Conservation (phyloP, 129 eudicot species). For the Gnaphalium uliginosum region DNA sequence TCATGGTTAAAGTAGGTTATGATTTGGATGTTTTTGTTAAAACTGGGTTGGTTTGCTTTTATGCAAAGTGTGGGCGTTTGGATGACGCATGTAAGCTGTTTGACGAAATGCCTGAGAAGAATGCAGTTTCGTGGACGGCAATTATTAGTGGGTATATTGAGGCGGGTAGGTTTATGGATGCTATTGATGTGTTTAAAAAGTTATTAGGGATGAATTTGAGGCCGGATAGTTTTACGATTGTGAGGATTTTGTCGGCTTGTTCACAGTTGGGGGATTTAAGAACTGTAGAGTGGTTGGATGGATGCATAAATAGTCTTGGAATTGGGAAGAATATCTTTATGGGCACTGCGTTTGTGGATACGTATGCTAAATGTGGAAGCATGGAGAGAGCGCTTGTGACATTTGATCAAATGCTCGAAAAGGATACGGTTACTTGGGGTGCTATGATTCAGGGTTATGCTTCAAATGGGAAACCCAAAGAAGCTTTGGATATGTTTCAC, state of each 20-base stretch:
- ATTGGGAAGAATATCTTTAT: conserved; percentile 62
- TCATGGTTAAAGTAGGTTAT: conserved; percentile 63
- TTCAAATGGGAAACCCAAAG: conserved; percentile 74
- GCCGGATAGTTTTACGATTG: conserved; percentile 75
- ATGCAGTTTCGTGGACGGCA: conserved; percentile 61
- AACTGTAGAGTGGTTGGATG: conserved; percentile 63
- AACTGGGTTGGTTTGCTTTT: conserved; percentile 71
- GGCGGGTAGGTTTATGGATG: conserved; percentile 47
- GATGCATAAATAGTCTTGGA: conserved; percentile 42
- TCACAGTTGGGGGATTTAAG: conserved; percentile 55
- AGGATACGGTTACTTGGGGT: conserved; percentile 82
- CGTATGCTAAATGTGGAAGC: conserved; percentile 66
- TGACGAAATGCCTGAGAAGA: conserved; percentile 70
- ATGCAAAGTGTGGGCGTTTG: conserved; percentile 50
- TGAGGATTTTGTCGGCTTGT: conserved; percentile 72
- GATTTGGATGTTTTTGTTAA: conserved; percentile 56
- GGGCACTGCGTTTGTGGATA: conserved; percentile 64
- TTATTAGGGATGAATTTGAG: conserved; percentile 53
- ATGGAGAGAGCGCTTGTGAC: conserved; percentile 63
- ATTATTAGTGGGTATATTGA: conserved; percentile 72
- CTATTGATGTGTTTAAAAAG: conserved; percentile 52
- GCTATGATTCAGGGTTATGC: conserved; percentile 91
- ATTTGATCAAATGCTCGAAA: conserved; percentile 71
- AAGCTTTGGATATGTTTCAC: conserved; percentile 68
- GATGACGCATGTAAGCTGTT: conserved; percentile 69